Evolutionary conservation across 1,139 yeast species (phyloP), one percentile per base, ranked within the genome.

Genomic region (Pichia kudriavzevii): DNA sequence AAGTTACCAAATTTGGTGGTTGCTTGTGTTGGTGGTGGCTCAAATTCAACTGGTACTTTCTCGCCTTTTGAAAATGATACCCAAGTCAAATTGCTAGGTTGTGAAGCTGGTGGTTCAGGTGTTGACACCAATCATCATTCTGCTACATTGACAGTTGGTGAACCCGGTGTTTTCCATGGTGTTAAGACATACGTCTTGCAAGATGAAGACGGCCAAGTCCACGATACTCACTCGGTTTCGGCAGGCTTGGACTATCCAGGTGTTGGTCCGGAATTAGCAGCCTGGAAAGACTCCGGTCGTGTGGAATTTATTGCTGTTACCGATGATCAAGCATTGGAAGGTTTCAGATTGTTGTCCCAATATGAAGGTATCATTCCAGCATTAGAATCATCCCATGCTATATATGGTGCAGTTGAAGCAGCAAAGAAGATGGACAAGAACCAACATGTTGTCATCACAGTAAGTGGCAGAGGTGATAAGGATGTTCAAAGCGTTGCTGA

Each of bases 11-110:
- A 91, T 54, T 87, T 88, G 11, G 78, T 91, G 28, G 95, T 88
- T 42, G 98, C 99, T 4, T 91, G 99, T 69, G 98, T 91, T 36
- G 99, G 99, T 52, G 99, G 99, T 55, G 99, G 99, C 35, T 85
- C 96, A 22, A 91, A 91, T 67, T 81, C 95, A 34, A 77, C 94
- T 27, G 99, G 99, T 58, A 76, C 91, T 75, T 91, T 91, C 59
- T 78, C 88, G 15, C 96, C 97, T 34, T 91, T 91, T 56, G 94
- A 85, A 57, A 67, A 85, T 15, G 95, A 87, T 55, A 49, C 58
- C 10, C 66, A 72, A 10, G 99, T 91, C 35, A 75, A 74, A 55
- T 66, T 93, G 58, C 64, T 87, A 33, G 99, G 99, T 57, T 88
- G 88, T 42, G 99, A 93, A 66, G 99, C 99, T 34, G 99, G 95